Conservation (phyloP, 495 filamentous ascomycete species). For the Astrothelium macrocarpum region DNA sequence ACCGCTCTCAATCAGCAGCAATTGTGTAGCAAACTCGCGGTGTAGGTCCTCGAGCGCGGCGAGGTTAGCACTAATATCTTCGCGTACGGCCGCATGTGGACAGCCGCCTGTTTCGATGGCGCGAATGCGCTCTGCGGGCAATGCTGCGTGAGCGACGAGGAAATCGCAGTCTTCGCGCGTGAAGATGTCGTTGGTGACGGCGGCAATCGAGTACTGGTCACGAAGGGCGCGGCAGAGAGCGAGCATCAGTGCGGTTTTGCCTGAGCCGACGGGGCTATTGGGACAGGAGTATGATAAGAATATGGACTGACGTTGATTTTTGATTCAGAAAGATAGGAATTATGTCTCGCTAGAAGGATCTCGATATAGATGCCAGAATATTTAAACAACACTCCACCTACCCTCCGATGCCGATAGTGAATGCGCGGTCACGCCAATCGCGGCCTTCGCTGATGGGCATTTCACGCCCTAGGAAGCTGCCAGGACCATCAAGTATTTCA, state of each 20-base stretch:
- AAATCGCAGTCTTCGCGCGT: conserved; percentile 95
- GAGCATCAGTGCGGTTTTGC: conserved; percentile 95
- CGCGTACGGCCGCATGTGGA: conserved; percentile 93
- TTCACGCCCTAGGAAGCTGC: conserved; percentile 82
- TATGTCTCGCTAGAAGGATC: no score
- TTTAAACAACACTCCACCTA: conserved; percentile 37
- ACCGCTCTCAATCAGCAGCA: conserved; percentile 87
- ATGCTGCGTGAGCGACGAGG: conserved; percentile 74
- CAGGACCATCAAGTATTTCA: conserved; percentile 90
- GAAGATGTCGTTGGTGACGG: conserved; percentile 99
- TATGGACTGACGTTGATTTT: no score
- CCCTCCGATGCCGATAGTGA: conserved; percentile 95
- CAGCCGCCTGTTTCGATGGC: conserved; percentile 98
- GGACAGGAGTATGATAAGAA: background rate
- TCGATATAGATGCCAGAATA: no score
- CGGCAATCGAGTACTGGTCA: conserved; percentile 70
- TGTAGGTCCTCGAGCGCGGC: conserved; percentile 85
- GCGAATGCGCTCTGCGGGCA: conserved; percentile 70
- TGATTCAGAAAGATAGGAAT: no score
- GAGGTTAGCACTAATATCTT: conserved; percentile 91
- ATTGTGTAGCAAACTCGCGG: conserved; percentile 54
- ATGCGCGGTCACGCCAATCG: conserved; percentile 83
- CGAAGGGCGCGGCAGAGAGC: conserved; percentile 74
- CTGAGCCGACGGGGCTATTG: conserved; percentile 83
- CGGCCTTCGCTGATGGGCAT: conserved; percentile 84